These are phyloP conservation scores for Sporothrix variecibatus DNA, from an alignment of 2,329 filamentous ascomycete species.

Conservation along the genomic window DNA sequence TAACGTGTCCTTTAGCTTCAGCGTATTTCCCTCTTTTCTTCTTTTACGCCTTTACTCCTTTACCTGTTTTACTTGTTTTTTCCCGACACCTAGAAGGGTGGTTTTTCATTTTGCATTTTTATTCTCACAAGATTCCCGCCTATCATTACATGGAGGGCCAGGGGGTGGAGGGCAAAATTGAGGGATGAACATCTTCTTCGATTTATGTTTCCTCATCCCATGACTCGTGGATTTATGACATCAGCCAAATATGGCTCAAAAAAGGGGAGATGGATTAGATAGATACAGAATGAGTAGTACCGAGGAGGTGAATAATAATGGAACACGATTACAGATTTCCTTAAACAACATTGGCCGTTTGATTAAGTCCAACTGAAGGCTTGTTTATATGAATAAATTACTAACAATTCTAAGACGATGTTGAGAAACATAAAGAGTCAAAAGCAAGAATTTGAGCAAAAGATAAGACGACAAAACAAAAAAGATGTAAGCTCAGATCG, in stretches of 20 bases:
- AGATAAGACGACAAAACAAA: background rate
- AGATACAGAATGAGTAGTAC: background rate
- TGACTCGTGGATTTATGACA: slow-evolving; percentile 1
- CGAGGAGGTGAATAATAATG: background rate
- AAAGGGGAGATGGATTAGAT: slow-evolving; percentile 5
- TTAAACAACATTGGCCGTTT: background rate
- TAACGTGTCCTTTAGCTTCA: background rate
- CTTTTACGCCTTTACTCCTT: background rate
- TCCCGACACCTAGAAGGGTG: slow-evolving; percentile 1
- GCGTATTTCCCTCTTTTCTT: background rate
- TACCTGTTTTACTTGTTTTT: background rate
- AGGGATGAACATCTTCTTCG: background rate
- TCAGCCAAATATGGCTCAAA: background rate
- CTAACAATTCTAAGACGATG: background rate
- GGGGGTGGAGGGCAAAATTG: background rate
- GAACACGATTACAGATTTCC: background rate
- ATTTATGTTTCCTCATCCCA: background rate
- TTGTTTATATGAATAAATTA: background rate
- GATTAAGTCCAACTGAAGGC: background rate
- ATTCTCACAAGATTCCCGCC: slow-evolving; percentile 18
- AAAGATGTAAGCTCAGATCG: background rate
- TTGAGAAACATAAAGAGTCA: background rate
- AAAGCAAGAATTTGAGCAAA: no score
- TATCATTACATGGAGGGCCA: slow-evolving; percentile 9
- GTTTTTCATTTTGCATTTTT: background rate